Percentiles rank a stretch among this genome's conserved stretches.
These are phyloP conservation scores for Lupinus albus DNA, from an alignment of 306 rosid species.

Conservation along the genomic window DNA sequence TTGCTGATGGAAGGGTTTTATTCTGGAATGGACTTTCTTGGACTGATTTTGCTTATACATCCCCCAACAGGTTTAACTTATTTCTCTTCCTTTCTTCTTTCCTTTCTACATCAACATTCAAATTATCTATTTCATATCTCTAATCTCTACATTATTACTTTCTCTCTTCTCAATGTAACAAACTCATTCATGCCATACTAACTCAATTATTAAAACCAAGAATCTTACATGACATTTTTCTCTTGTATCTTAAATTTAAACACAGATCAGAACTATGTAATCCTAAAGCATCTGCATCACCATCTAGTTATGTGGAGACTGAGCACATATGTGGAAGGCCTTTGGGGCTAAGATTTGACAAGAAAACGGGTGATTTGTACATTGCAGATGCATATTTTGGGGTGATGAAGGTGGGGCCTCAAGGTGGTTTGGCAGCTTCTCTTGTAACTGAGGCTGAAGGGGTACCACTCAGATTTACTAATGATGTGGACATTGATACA, in stretches of 20 bases:
- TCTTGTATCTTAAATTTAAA: slow-evolving; percentile 35
- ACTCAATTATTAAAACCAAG: no score
- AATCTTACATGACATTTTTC: neutral
- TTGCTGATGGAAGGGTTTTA: slow-evolving; percentile 81
- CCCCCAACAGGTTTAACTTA: slow-evolving; percentile 67
- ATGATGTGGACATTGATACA: slow-evolving; percentile 77
- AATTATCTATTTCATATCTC: no score
- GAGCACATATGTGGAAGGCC: slow-evolving; percentile 96
- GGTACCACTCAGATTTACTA: slow-evolving; percentile 67
- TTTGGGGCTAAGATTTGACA: slow-evolving; percentile 84
- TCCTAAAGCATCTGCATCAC: slow-evolving; percentile 58
- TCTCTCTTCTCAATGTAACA: no score
- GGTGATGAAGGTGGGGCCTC: slow-evolving; percentile 77
- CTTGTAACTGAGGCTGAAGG: slow-evolving; percentile 86
- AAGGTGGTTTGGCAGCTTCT: slow-evolving; percentile 84
- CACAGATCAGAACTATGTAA: slow-evolving; percentile 75
- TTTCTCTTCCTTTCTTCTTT: neutral
- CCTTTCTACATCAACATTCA: no score
- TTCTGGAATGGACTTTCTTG: slow-evolving; percentile 81
- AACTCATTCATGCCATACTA: neutral
- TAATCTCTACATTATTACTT: no score
- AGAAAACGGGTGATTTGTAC: slow-evolving; percentile 82
- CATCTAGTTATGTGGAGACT: slow-evolving; percentile 59
- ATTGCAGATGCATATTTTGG: slow-evolving; percentile 95
- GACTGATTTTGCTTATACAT: slow-evolving; percentile 78